Evolutionary conservation across 495 filamentous ascomycete species (phyloP).

Genomic region (Cercophora samala): DNA sequence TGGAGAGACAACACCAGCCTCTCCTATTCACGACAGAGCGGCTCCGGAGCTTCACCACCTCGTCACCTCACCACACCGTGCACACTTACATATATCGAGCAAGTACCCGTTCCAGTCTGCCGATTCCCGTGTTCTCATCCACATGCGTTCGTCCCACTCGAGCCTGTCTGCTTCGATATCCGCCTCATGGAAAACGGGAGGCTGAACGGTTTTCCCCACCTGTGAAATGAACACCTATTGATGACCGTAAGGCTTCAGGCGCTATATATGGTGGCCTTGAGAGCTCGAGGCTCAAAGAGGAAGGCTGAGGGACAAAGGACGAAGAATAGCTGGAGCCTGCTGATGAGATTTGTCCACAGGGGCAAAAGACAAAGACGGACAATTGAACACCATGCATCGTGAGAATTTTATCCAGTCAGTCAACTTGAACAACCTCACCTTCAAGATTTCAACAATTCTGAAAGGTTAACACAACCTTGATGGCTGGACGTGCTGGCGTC

Average conservation of each 20-base stretch:
- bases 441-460: not conserved
- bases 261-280: too few relatives aligned
- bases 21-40: not conserved
- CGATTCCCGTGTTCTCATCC: not conserved
- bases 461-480: conserved; percentile 6
- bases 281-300: not conserved
- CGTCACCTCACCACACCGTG: not conserved
- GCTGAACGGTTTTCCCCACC: not conserved
- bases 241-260: too few relatives aligned
- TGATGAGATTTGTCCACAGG: conserved; percentile 8
- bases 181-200: not conserved
- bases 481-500: not conserved
- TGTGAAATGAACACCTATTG: too few relatives aligned
- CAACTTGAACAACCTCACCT: not conserved
- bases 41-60: not conserved
- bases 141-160: not conserved
- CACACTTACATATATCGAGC: not conserved
- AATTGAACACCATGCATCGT: not conserved
- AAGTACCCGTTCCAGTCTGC: not conserved
- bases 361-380: conserved; percentile 2
- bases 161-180: not conserved
- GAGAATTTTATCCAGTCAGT: not conserved
- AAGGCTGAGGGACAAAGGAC: not conserved
- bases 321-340: not conserved
- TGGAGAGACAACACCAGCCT: not conserved